These are phyloP conservation scores for Acanthamoeba divionensis DNA, from an alignment of 208 protist species.

Conservation along the genomic window DNA sequence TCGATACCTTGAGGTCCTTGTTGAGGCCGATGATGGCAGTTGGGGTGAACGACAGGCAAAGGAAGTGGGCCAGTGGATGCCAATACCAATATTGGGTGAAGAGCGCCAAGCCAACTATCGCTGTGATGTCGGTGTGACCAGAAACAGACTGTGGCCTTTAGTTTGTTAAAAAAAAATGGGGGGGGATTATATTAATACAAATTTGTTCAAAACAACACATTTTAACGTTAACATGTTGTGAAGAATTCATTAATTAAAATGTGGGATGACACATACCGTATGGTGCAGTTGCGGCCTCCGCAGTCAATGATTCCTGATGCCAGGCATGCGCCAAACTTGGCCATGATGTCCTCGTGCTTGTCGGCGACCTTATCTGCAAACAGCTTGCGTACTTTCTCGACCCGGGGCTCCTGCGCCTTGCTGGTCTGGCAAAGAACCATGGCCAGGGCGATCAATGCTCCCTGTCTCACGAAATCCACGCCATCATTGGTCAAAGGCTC, in stretches of 20 bases:
- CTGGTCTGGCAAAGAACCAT: constrained; percentile 95
- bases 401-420: constrained; percentile 86
- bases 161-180: too few relatives aligned
- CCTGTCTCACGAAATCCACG: constrained; percentile 96
- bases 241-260: too few relatives aligned
- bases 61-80: constrained; percentile 96
- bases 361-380: constrained; percentile 78
- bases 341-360: constrained; percentile 93
- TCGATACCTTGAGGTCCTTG: constrained; percentile 91
- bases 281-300: constrained; percentile 94
- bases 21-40: constrained; percentile 97
- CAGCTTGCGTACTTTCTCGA: constrained; percentile 75
- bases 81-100: constrained; percentile 99
- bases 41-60: constrained; percentile 93
- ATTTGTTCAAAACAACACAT: too few relatives aligned
- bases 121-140: constrained; percentile 91
- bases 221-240: too few relatives aligned
- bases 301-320: constrained; percentile 96
- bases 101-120: constrained; percentile 95
- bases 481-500: constrained; percentile 92
- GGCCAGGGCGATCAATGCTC: constrained; percentile 92
- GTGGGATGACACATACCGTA: constrained; percentile 72
- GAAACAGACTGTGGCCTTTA: constrained; percentile 64
- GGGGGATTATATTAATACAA: too few relatives aligned
- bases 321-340: constrained; percentile 96